Evolutionary conservation across 177 flowering plant genomes (phyloP), one percentile per base, ranked within the genome.

Genomic region (Vitis hybrid): DNA sequence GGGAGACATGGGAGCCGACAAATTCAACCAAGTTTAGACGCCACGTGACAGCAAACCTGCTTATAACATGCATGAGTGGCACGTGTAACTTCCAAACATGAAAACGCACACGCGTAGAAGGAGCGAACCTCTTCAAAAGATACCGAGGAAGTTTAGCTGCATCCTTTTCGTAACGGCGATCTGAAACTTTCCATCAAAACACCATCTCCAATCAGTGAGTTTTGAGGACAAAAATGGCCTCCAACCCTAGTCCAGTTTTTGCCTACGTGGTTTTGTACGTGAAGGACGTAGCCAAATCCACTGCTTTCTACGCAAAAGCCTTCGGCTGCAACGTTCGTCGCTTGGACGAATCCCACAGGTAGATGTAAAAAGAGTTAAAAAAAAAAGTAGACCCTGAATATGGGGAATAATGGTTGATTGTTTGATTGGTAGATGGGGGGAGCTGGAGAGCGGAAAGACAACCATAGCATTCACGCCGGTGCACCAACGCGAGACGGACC

Each of bases 211-310:
- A 15, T 52, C 55, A 26, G 45, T 39, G 45, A 39, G 45, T 39
- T 39, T 39, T 39, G 45, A 39, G 45, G 45, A 7, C 45, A 7
- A 39, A 53, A 53, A 78, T 75, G 79, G 78, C 71, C 64, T 82
- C 82, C 20, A 74, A 39, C 49, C 60, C 70, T 11, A 80, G 31
- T n/a, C 94, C 97, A 48, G 73, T 73, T 2, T 88, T 81, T 69
- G 97, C 90, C 0, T 94, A 94, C 80, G 83, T 90, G n/a, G 87
- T 92, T 14, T 76, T 90, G 45, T 92, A 92, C 78, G 96, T 90
- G 67, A 81, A 82, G 72, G 97, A 94, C 75, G 97, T 94, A 5
- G 93, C 87, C 48, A 89, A 83, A 74, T 90, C 97, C 1, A 81
- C 88, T 0, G 92, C 52, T 0, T 94, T 94, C 80, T 94, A 94